A percentile compares a stretch with the other conserved stretches of the same genome.
Conservation (phyloP, 2,329 filamentous ascomycete genomes). For the Stagonosporopsis rhizophila region DNA sequence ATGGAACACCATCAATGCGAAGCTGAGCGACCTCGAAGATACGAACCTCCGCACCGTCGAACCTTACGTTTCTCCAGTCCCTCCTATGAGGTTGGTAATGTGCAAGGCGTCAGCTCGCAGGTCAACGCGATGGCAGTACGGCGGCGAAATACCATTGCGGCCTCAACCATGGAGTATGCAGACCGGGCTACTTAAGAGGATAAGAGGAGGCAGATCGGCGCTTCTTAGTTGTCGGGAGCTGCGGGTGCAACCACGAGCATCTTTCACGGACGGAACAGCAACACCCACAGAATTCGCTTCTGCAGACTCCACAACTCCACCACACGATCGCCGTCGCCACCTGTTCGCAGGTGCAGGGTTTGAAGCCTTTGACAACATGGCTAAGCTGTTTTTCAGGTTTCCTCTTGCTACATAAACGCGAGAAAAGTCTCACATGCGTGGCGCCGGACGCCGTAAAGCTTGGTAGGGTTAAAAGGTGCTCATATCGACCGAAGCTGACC, state of each 20-base stretch:
- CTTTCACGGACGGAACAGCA: background rate
- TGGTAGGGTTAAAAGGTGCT: background rate
- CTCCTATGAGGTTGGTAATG: background rate
- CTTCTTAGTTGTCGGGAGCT: background rate
- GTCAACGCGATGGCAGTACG: background rate
- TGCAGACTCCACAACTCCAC: slow-evolving; percentile 15
- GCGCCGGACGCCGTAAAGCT: background rate
- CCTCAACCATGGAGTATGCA: background rate
- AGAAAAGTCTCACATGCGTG: background rate
- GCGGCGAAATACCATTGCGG: background rate
- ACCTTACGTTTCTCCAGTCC: background rate
- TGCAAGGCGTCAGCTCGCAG: background rate
- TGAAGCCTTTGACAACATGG: background rate
- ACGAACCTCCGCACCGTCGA: too few relatives aligned
- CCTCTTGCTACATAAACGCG: background rate
- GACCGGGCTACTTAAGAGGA: background rate
- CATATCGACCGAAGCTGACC: background rate
- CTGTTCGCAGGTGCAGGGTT: slow-evolving; percentile 9
- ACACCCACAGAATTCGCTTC: background rate
- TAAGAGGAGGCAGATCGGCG: background rate
- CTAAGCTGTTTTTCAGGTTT: slow-evolving; percentile 5
- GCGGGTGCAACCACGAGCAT: slow-evolving; percentile 1
- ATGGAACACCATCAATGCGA: background rate
- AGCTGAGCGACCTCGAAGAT: background rate
- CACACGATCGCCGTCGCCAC: slow-evolving; percentile 15